Evolutionary conservation across 306 rosid species (phyloP), one percentile per base, ranked within the genome.

Genomic region (Fragaria vesca): DNA sequence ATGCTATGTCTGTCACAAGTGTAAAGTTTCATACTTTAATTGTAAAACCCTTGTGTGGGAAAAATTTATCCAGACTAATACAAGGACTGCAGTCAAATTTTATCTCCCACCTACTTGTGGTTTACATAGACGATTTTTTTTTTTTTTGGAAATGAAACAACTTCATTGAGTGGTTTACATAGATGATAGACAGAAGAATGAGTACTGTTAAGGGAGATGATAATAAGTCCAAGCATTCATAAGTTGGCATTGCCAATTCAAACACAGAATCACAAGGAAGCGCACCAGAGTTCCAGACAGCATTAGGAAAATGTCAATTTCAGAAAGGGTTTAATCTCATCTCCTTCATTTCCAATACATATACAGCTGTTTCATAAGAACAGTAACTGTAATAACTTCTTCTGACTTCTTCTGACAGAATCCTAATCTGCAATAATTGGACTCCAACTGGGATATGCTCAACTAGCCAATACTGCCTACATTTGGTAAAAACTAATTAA

Each of bases 21-120:
- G 88, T 84, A 83, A 78, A 79, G 65, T 86, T 87, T 86, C 90
- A 84, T 87, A 86, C 87, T 83, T 66, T 3, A 66, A 66, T 8
- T 91, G 89, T 84, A 60, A 86, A 79, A 87, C 79, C 65, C 80
- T 83, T 78, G 46, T 75, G 83, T 66, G 62, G 77, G 81, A 71
- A 82, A 43, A 81, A 71, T 71, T 66, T 76, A 76, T 80, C 73
- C n/a, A 87, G 75, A 86, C 75, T 76, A 81, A 88, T 86, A 84
- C 74, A 69, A 82, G 76, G 21, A 48, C 60, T 78, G 76, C 43
- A 77, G 75, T 78, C 18, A 47, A 57, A 70, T 24, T 43, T 24
- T 78, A 24, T 73, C 38, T 69, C 55, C 26, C 61, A 36, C 40
- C 26, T 69, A 42, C 38, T 17, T 46, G 13, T 62, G 78, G 26